Conservation (phyloP, 495 filamentous ascomycete genomes). For the Lophiotrema nucula region DNA sequence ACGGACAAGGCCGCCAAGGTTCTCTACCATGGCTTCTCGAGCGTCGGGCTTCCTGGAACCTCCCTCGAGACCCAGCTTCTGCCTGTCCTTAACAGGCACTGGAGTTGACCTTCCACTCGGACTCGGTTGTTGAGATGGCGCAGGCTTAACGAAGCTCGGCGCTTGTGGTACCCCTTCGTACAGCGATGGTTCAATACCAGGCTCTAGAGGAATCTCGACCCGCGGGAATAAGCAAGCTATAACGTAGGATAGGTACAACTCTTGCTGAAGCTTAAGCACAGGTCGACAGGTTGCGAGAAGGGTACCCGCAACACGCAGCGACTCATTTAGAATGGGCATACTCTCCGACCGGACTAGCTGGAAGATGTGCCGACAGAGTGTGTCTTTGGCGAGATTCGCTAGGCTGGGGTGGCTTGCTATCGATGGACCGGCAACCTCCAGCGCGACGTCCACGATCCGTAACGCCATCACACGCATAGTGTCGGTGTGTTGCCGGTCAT, state of each 20-base stretch:
- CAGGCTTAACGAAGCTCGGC: conserved; percentile 79
- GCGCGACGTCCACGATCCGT: conserved; percentile 92
- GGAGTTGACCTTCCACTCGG: conserved; percentile 86
- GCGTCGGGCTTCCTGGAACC: conserved; percentile 89
- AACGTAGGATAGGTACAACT: conserved; percentile 91
- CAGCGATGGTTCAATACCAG: conserved; percentile 83
- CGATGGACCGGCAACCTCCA: conserved; percentile 93
- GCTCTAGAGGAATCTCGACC: conserved; percentile 86
- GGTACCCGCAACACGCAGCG: conserved; percentile 86
- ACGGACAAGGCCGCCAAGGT: conserved; percentile 81
- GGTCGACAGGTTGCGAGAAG: conserved; percentile 84
- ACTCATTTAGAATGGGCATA: conserved; percentile 86
- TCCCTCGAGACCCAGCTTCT: conserved; percentile 90
- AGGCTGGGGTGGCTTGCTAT: conserved; percentile 92
- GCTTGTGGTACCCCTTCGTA: conserved; percentile 93
- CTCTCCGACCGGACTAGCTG: conserved; percentile 96
- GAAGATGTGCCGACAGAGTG: conserved; percentile 91
- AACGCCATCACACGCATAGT: conserved; percentile 96
- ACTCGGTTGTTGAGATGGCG: conserved; percentile 70
- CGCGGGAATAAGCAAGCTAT: conserved; percentile 90
- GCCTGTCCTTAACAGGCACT: conserved; percentile 88
- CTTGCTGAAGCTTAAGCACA: conserved; percentile 95
- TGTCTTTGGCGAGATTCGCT: conserved; percentile 85
- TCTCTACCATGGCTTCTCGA: conserved; percentile 98
- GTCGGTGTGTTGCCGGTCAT: conserved; percentile 88